A percentile compares a stretch with the other conserved stretches of the same genome.
phyloP scores from a whole-genome alignment of 768 basidiomycete genomes.

The Phanerodontia chrysosporium region DNA sequence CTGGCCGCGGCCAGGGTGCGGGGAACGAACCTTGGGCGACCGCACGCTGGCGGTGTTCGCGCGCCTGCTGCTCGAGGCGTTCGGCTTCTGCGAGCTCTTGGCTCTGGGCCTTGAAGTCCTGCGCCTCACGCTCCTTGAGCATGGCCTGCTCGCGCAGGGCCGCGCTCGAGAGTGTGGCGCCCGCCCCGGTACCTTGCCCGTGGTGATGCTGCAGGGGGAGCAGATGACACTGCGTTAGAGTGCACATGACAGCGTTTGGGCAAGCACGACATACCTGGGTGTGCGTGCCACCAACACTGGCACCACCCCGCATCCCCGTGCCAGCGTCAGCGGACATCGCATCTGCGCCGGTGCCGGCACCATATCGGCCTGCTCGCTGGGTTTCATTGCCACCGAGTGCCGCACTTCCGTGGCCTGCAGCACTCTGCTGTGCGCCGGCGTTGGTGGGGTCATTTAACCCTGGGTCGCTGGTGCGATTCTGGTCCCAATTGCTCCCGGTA shows the following conservation, averaged over 20 bases:
- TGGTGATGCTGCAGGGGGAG: not conserved
- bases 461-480: not conserved
- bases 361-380: not conserved
- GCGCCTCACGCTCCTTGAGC: conserved; percentile 9
- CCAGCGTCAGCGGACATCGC: not conserved
- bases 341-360: not conserved
- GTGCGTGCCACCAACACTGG: not conserved
- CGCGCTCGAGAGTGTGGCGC: conserved; percentile 4
- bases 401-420: not conserved
- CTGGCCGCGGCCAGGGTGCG: not conserved
- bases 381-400: not conserved
- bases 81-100: conserved; percentile 15
- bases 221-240: not conserved
- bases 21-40: conserved; percentile 12
- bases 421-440: not conserved
- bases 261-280: too few species aligned
- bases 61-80: conserved; percentile 14
- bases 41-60: conserved; percentile 14
- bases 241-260: not conserved
- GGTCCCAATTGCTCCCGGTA: not conserved
- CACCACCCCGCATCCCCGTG: not conserved
- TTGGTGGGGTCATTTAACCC: not conserved
- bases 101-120: conserved; percentile 11
- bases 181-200: not conserved
- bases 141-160: conserved; percentile 14